Evolutionary conservation across 345 rosid genomes (phyloP), one percentile per base, ranked within the genome.

Genomic region (Xanthoceras sorbifolium): DNA sequence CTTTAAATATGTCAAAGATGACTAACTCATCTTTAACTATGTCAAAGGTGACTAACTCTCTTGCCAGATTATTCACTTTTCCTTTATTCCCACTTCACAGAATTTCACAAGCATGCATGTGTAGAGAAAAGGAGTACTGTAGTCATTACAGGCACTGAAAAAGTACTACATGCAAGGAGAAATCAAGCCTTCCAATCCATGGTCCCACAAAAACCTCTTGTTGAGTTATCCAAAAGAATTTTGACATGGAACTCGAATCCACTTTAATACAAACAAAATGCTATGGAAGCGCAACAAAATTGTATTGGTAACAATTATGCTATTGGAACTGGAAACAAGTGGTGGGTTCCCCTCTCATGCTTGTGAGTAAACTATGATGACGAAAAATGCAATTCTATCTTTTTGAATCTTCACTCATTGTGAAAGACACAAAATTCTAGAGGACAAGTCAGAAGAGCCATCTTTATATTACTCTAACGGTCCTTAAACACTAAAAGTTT

Each of bases 141-240:
- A 6, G 38, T 69, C 50, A 36, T 69, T 38, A 63, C 71, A 75
- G 77, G 77, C 74, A 77, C 66, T 4, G 36, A 23, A 50, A 26
- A 54, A 75, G 65, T 29, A 42, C 63, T 36, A 29, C 42, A 71
- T 14, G 71, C 70, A 79, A 68, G 75, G 55, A 65, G 57, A 32
- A 57, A 25, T 63, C 59, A 48, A 75, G 64, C 64, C 52, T 73
- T 64, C 76, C 42, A 75, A 71, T 32, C 29, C 23, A 71, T 55
- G 76, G 79, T 42, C 75, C 79, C 70, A 65, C 64, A 66, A 67
- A 17, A 52, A 79, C 50, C 69, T 38, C 55, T 67, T 57, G 1
- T 69, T 23, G 25, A 40, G 63, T 68, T 36, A 25, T 26, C 22
- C 7, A 64, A 23, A 61, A 61, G 29, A 42, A 62, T 18, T 62